Base-by-base conservation (phyloP, 1,284 basidiomycete genomes). In the Vanrija humicola region DNA sequence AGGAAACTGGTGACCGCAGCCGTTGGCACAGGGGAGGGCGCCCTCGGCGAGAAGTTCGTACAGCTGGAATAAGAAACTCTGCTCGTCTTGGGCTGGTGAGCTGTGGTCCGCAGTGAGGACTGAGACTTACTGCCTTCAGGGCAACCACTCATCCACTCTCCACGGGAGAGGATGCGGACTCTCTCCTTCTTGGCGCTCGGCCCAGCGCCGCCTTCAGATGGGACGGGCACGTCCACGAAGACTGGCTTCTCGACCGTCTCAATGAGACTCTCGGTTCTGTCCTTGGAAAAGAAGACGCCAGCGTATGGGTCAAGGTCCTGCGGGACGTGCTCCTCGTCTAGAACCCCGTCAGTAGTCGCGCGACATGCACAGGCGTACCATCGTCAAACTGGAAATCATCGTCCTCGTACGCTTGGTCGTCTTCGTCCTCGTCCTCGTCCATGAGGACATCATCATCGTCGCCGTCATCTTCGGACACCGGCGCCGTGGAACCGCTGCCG, bases 131-230 rank as follows among this genome's bases (percentile, higher is more conserved):
- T 64, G 56, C 89, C 90, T 73, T 94, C 91, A 0, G 91, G 90
- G 73, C 91, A 94, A 9, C 91, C 91, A 71, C 89, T 90, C 91
- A 94, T 94, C 90, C 90, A 95, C 68, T 90, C 86, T n/a, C 88
- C 88, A 72, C 89, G 87, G 21, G 86, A 86, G 82, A 94, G 84
- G 40, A 92, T 76, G 55, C 83, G 83, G 23, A 86, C 79, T 38
- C 34, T 48, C 16, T n/a, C 29, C 3, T n/a, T 43, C 40, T 43
- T 52, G 34, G 18, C 16, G 16, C 75, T 73, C 58, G 82, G 80
- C 47, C 74, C 74, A 15, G 69, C 72, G 44, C 78, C 19, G 42
- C 23, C 19, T 26, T 48, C 16, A n/a, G 40, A 21, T 48, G 56
- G 9, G n/a, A 56, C 8, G 6, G 28, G 12, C 34, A 60, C 44